A percentile compares a stretch with the other conserved stretches of the same genome.
phyloP scores from a whole-genome alignment of 1,139 yeast species.

The Candida sanyaensis region DNA sequence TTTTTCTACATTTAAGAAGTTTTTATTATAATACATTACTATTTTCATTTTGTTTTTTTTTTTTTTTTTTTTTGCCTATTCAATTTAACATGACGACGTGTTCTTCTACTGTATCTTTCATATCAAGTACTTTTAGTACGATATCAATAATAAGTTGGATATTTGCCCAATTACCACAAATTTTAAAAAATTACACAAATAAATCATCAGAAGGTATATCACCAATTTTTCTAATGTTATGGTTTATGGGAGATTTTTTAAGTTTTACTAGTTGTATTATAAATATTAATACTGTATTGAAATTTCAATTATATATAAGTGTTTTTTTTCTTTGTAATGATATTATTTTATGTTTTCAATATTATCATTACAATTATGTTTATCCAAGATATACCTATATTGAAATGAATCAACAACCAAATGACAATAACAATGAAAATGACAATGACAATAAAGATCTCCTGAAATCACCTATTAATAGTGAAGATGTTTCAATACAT shows the following conservation, averaged over 20 bases:
- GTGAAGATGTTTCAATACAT: constrained; percentile 11
- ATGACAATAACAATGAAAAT: background rate
- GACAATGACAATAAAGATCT: background rate
- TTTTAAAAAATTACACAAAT: constrained; percentile 67
- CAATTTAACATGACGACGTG: constrained; percentile 13
- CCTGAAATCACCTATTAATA: background rate
- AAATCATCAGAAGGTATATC: constrained; percentile 89
- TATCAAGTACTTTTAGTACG: constrained; percentile 35
- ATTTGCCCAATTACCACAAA: constrained; percentile 88
- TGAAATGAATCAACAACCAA: background rate
- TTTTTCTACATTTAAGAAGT: background rate
- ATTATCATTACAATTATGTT: constrained; percentile 62
- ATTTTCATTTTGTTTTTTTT: too few species aligned
- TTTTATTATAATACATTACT: too few species aligned
- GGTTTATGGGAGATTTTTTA: constrained; percentile 85
- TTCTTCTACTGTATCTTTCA: constrained; percentile 12
- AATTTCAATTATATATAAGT: constrained; percentile 76
- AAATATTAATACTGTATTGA: constrained; percentile 62
- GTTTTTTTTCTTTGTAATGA: constrained; percentile 77
- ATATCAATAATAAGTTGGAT: constrained; percentile 60
- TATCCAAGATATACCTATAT: constrained; percentile 24
- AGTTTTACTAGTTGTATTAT: constrained; percentile 79
- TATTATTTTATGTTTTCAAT: constrained; percentile 69
- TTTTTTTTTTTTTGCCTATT: background rate
- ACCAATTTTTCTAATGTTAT: constrained; percentile 67